Evolutionary conservation across 176 grass and related monocot genomes (phyloP).

Genomic region (Canna indica): DNA sequence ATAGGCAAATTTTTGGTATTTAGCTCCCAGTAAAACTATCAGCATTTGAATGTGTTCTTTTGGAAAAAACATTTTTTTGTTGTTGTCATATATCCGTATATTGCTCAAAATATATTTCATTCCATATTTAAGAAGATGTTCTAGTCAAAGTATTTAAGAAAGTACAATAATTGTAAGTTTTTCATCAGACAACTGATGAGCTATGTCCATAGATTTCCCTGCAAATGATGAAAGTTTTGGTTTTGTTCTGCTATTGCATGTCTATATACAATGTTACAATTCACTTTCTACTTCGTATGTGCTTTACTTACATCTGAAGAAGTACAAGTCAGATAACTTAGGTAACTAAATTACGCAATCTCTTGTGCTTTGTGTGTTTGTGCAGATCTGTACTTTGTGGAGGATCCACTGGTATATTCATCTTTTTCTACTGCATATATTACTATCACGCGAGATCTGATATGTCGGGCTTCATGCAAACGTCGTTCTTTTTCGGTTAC

Average conservation of each 20-base stretch:
- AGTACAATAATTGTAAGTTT: neutral
- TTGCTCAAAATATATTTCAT: too few species aligned
- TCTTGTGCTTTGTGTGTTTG: neutral
- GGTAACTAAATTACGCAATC: neutral
- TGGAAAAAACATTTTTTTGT: too few species aligned
- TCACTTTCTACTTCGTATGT: too few species aligned
- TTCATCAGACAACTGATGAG: neutral
- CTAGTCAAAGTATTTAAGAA: neutral
- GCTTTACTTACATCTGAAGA: neutral
- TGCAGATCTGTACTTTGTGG: constrained; percentile 78
- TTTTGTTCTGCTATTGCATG: neutral
- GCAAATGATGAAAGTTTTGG: neutral
- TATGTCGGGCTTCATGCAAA: constrained; percentile 99
- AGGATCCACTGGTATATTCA: constrained; percentile 83
- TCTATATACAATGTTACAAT: too few species aligned
- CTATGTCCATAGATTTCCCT: neutral
- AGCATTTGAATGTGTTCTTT: neutral
- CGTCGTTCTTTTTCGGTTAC: constrained; percentile 95
- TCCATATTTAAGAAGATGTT: too few species aligned
- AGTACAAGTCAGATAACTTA: constrained; percentile 10
- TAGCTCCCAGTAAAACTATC: neutral
- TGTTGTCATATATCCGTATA: too few species aligned
- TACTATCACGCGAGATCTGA: constrained; percentile 85
- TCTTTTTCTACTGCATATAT: constrained; percentile 94
- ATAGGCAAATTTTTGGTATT: neutral